Percentiles rank a stretch among this genome's conserved stretches.
Conservation (phyloP, 768 basidiomycete species). For the Panus rudis region DNA sequence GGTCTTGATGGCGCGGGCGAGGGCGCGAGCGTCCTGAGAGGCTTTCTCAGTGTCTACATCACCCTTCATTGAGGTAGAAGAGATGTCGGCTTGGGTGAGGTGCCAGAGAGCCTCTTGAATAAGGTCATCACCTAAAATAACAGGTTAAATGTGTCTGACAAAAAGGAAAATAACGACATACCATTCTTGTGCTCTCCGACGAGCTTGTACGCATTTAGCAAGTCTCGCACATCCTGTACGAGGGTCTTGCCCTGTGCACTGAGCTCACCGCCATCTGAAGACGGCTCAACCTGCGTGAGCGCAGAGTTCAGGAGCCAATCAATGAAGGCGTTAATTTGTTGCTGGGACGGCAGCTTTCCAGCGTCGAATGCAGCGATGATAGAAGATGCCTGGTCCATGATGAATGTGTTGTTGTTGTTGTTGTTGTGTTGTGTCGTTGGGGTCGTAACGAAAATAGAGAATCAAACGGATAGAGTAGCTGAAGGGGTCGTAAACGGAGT, state of each 20-base stretch:
- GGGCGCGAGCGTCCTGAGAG: slow-evolving; percentile 39
- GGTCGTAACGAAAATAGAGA: too few species aligned
- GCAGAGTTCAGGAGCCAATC: slow-evolving; percentile 48
- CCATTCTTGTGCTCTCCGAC: slow-evolving; percentile 53
- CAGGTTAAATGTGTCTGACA: too few species aligned
- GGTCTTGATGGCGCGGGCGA: slow-evolving; percentile 43
- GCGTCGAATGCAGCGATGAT: slow-evolving; percentile 62
- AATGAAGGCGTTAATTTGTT: slow-evolving; percentile 46
- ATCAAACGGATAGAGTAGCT: too few species aligned
- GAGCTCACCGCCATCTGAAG: slow-evolving; percentile 33
- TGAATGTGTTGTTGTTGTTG: too few species aligned
- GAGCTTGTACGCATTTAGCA: slow-evolving; percentile 53
- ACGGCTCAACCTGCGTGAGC: slow-evolving; percentile 38
- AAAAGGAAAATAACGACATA: slow-evolving; percentile 18
- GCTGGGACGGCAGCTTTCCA: slow-evolving; percentile 61
- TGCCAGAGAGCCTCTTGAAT: slow-evolving; percentile 65
- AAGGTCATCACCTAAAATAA: slow-evolving; percentile 47
- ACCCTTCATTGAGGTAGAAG: slow-evolving; percentile 20
- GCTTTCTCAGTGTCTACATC: slow-evolving; percentile 38
- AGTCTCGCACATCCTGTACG: slow-evolving; percentile 39
- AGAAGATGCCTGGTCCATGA: slow-evolving; percentile 59
- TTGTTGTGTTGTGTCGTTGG: too few species aligned
- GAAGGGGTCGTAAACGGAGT: too few species aligned
- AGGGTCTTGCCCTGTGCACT: slow-evolving; percentile 49
- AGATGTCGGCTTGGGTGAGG: slow-evolving; percentile 47